Evolutionary conservation across 2,329 filamentous ascomycete genomes (phyloP).

Genomic region (Pyricularia sp.): DNA sequence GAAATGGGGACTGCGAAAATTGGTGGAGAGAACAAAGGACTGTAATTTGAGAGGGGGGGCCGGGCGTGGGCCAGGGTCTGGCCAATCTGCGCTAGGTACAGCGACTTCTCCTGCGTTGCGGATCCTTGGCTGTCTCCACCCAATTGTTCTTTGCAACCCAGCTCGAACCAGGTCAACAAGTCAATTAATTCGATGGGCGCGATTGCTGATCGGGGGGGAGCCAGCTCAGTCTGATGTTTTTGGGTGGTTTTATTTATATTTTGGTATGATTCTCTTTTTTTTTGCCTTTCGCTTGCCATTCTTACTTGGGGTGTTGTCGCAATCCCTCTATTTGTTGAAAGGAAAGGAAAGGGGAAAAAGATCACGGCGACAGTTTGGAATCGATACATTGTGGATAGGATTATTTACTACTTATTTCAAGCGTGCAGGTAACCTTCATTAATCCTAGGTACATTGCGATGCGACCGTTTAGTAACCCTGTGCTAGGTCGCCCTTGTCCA

Average conservation of each 20-base stretch:
- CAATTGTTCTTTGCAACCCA: not conserved
- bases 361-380: not conserved
- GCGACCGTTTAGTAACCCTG: not conserved
- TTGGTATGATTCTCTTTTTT: not conserved
- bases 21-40: conserved; percentile 2
- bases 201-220: not conserved
- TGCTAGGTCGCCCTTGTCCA: not conserved
- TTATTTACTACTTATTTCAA: too few relatives aligned
- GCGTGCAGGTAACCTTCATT: not conserved
- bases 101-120: not conserved
- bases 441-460: not conserved
- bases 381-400: not conserved
- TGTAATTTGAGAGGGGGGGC: conserved; percentile 1
- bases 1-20: conserved; percentile 1
- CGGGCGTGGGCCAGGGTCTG: not conserved
- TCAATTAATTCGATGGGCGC: not conserved
- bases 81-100: not conserved
- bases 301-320: too few relatives aligned
- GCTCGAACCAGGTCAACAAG: not conserved
- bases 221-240: not conserved
- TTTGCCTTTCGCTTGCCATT: not conserved
- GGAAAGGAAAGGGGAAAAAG: too few relatives aligned
- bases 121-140: not conserved
- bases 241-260: not conserved
- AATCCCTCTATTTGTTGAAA: too few relatives aligned